Evolutionary conservation across 805 yeast genomes (phyloP).

Genomic region (Diddensiella caesifluorescens): DNA sequence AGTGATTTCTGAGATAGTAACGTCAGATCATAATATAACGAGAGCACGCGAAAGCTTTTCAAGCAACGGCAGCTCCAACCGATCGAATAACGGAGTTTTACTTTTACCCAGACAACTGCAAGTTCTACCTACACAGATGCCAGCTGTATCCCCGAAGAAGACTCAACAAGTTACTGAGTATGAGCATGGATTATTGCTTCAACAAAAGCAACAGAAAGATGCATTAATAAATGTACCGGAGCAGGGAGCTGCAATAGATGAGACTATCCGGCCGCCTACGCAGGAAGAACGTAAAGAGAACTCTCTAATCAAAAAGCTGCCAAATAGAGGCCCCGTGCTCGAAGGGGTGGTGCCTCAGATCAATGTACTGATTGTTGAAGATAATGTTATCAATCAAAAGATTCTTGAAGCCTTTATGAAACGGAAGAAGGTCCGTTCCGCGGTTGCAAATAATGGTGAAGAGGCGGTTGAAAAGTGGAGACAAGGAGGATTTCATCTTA

Average conservation of each 20-base stretch:
- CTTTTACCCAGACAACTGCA: conserved; percentile 29
- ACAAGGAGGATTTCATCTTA: conserved; percentile 88
- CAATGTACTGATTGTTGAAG: conserved; percentile 91
- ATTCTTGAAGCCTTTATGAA: conserved; percentile 84
- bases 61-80: conserved; percentile 6
- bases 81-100: conserved; percentile 24
- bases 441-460: conserved; percentile 86
- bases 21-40: not conserved
- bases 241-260: conserved; percentile 1
- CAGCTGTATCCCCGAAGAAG: not conserved
- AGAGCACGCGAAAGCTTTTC: conserved; percentile 1
- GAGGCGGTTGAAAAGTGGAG: conserved; percentile 96
- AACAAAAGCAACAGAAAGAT: not conserved
- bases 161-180: not conserved
- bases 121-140: conserved; percentile 7
- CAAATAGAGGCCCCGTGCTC: conserved; percentile 15
- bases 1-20: not conserved
- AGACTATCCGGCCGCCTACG: conserved; percentile 1
- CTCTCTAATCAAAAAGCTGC: not conserved
- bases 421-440: conserved; percentile 76
- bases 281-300: not conserved
- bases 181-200: conserved; percentile 1
- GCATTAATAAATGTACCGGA: not conserved
- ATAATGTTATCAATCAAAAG: conserved; percentile 88
- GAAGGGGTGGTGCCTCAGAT: conserved; percentile 77